phyloP scores from a whole-genome alignment of 2,329 filamentous ascomycete genomes.

The Colletotrichum theobromicola region DNA sequence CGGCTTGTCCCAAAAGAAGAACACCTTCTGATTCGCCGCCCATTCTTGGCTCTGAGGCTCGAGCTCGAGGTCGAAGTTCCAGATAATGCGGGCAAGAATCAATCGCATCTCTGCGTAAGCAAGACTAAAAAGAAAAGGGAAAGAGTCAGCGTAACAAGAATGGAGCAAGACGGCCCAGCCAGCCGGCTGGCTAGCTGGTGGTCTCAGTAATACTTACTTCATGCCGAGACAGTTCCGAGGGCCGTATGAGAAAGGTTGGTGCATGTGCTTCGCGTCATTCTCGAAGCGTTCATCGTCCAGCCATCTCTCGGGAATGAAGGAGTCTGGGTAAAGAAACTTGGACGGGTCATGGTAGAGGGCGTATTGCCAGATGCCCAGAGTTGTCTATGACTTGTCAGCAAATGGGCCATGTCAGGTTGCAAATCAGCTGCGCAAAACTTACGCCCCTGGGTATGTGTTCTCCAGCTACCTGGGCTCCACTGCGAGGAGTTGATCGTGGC shows the following conservation, averaged over 20 bases:
- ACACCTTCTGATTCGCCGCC: slow-evolving; percentile 42
- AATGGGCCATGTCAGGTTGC: neutral
- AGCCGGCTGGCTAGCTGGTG: neutral
- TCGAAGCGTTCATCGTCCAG: slow-evolving; percentile 24
- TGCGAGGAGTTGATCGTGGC: slow-evolving; percentile 30
- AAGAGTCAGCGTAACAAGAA: slow-evolving; percentile 38
- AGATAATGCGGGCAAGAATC: slow-evolving; percentile 51
- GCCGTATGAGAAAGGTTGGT: slow-evolving; percentile 11
- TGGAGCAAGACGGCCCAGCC: neutral
- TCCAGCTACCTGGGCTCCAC: slow-evolving; percentile 35
- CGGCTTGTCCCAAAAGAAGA: slow-evolving; percentile 41
- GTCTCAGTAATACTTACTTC: slow-evolving; percentile 26
- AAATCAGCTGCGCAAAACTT: slow-evolving; percentile 21
- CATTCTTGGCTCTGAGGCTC: slow-evolving; percentile 38
- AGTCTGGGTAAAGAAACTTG: slow-evolving; percentile 48
- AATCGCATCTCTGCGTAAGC: slow-evolving; percentile 57
- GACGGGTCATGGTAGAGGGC: slow-evolving; percentile 44
- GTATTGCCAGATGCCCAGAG: slow-evolving; percentile 48
- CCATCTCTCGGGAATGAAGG: slow-evolving; percentile 54
- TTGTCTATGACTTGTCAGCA: slow-evolving; percentile 29
- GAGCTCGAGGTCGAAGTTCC: slow-evolving; percentile 52
- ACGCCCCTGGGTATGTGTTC: slow-evolving; percentile 35
- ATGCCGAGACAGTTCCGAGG: slow-evolving; percentile 11
- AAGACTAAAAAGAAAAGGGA: slow-evolving; percentile 33
- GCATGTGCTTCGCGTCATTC: neutral